Evolutionary conservation across 2,329 filamentous ascomycete species (phyloP), one percentile per base, ranked within the genome.

Genomic region (Simplicillium sp.): DNA sequence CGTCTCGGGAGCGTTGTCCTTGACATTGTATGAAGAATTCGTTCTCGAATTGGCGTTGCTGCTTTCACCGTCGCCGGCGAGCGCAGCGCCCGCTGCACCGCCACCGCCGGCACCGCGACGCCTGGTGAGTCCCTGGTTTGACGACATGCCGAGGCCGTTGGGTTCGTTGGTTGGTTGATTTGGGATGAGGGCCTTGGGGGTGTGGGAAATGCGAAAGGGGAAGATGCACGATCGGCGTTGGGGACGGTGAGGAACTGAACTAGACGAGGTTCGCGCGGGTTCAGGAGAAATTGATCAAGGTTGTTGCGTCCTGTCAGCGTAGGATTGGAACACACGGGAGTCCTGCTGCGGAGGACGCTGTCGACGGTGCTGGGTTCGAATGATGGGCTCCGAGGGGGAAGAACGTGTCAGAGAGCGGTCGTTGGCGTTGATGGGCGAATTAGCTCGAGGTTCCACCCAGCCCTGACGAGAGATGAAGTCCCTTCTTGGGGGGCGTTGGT

Each of bases 1-100:
- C 46, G 92, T 96, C 67, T 82, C 79, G 55, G 77, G 78, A 48
- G 61, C 68, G 56, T 54, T 67, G 55, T 77, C 75, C 56, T 65
- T 66, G 55, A 65, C 60, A 57, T 74, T 74, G 54, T 61, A 65
- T 45, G 71, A 63, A 36, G 71, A 72, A 55, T 77, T 70, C 69
- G 78, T 65, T 54, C 73, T 67, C 69, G 78, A 71, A 46, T 80
- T 55, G 34, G 62, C 62, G 48, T 65, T 66, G 58, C 61, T 66
- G 57, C 77, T 73, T 47, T 82, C 79, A 60, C 71, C 75, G 43
- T 75, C 73, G 38, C 36, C 38, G 38, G 32, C 36, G 4, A 37
- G 31, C n/a, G 68, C 69, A 48, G 75, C 81, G 67, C 80, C 75
- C 58, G 82, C 57, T 38, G 62, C 82, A 73, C 66, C 61, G 36